Evolutionary conservation across 192 early-diverging fungal genomes (phyloP), one percentile per base, ranked within the genome.

Genomic region (Linnemannia elongata): DNA sequence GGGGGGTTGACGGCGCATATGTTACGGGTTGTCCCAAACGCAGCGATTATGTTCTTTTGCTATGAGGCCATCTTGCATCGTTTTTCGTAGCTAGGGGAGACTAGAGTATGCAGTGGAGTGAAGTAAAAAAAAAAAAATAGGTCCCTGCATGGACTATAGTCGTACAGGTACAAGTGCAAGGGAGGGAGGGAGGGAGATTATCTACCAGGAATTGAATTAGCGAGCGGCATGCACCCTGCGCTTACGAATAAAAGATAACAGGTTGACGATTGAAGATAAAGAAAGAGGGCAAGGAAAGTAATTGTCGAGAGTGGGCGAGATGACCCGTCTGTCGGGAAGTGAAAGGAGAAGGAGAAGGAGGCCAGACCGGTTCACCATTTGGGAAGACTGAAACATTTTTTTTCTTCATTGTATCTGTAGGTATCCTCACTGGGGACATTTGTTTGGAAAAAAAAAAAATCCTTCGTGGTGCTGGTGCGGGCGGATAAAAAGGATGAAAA

Each of bases 1-100:
- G 97, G 97, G 49, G 98, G 98, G 20, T 93, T 99, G 92, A 95
- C 96, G 17, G 96, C 97, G 2, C 97, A 99, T 89, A 89, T 99
- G 72, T 89, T 98, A 91, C 93, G 98, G 66, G 97, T 97, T 1
- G 97, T 99, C 13, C 98, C 98, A 0, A 99, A 99, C 88, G 97
- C 98, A 0, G 95, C 97, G 9, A 98, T 98, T 74, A 93, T 99
- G 94, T 99, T 99, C 79, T 91, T 97, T 70, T 93, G 94, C 15
- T 97, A 97, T 69, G 97, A 97, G 78, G 85, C 93, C 12, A 93
- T 96, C 52, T 74, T 96, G 42, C 88, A 94, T 39, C 88, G 87
- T 35, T 79, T 77, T 33, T 86, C 78, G 66, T 83, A 76, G 68
- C 57, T 77, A 8, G 2, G 3, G 12, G 17, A 52, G 47, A 52